Base-by-base conservation (phyloP, 2,329 filamentous ascomycete genomes). In the Chaetomiaceae sp. region DNA sequence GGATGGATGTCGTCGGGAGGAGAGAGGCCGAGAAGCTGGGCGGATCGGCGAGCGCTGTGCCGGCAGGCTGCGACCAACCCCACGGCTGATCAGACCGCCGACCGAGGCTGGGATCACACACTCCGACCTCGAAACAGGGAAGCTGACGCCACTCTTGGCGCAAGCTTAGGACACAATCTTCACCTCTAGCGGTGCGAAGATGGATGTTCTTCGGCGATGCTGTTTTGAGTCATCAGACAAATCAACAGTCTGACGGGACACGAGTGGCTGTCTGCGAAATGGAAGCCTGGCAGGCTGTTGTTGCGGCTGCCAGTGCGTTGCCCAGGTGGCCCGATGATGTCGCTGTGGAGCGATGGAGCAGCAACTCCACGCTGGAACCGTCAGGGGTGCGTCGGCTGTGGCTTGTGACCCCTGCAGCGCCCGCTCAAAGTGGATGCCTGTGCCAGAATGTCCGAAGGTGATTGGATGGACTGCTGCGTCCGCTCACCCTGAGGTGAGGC, bases 21-120 rank as follows among this genome's bases (percentile, higher is more conserved):
- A 19, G 27, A 47, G 45, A 29, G 23, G 29, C 14, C 37, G 45
- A 37, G 47, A 38, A 44, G 40, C 23, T 38, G 25, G 37, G 27
- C 45, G 46, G 56, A 48, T 56, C 55, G 54, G 45, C 54, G 50
- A 53, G 23, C 33, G 53, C 54, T 48, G 55, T 54, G 53, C 58
- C 56, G 53, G 58, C 52, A 60, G 56, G 51, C 51, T 50, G 52
- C 42, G 33, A 56, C 58, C 51, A 54, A 56, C 56, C 53, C 54
- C 56, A 56, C 59, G 59, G 40, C 51, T 55, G 40, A 54, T 58
- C 42, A 43, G 44, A 38, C 40, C 44, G 50, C 56, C 22, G 44
- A 23, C 47, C 23, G 38, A 37, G 12, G n/a, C 36, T 22, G 37
- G 37, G 11, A n/a, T 11, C 34, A 20, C 8, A 23, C 20, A 14